Evolutionary conservation across 176 grass and related monocot genomes (phyloP).

Genomic region (Calamus simplicifolius): DNA sequence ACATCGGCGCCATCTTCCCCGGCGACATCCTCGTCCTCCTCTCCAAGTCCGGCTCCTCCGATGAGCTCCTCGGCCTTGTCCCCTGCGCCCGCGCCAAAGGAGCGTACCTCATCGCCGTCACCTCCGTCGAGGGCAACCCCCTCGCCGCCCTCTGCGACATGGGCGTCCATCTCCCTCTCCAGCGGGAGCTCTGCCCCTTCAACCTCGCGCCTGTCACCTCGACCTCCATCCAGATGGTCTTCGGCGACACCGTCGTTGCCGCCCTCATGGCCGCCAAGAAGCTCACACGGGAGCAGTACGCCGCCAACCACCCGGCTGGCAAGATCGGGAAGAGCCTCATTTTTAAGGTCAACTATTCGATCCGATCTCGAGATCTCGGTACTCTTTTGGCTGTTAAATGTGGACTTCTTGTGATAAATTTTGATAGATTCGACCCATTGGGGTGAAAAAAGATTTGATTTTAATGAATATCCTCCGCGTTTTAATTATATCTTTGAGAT

Average conservation of each 20-base stretch:
- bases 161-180: conserved; percentile 89
- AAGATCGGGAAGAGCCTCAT: conserved; percentile 96
- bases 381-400: no score
- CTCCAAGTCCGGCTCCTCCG: conserved; percentile 89
- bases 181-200: conserved; percentile 89
- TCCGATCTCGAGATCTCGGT: no score
- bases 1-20: conserved; percentile 69
- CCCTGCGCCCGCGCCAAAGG: conserved; percentile 88
- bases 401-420: no score
- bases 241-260: conserved; percentile 80
- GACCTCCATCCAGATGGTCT: conserved; percentile 80
- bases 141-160: conserved; percentile 68
- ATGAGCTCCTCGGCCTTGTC: conserved; percentile 71
- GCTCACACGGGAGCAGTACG: conserved; percentile 71
- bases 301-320: conserved; percentile 81
- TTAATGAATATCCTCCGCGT: no score
- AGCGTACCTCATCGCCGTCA: conserved; percentile 62
- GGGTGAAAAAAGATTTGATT: no score
- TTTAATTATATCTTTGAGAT: no score
- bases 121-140: conserved; percentile 50
- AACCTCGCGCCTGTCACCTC: conserved; percentile 86
- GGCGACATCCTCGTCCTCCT: conserved; percentile 74
- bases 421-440: no score
- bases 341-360: conserved; percentile 53
- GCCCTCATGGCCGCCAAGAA: conserved; percentile 62